phyloP scores from a whole-genome alignment of 805 yeast genomes.

The Novakomyces olei region DNA sequence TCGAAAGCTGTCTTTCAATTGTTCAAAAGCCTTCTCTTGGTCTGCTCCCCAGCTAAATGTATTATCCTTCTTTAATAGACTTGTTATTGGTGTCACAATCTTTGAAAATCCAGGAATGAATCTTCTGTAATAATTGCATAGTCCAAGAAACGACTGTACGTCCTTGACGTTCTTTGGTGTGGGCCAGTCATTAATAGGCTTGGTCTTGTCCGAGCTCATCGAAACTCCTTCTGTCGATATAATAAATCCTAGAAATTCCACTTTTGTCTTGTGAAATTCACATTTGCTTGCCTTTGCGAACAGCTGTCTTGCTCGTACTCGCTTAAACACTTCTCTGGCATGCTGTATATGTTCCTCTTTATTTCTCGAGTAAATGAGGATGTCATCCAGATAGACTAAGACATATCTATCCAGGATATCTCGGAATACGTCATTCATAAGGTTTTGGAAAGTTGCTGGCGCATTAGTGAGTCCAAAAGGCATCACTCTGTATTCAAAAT shows the following conservation, averaged over 20 bases:
- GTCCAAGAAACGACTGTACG: constrained; percentile 5
- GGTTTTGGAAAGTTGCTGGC: constrained; percentile 12
- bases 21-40: no score
- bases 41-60: constrained; percentile 3
- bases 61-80: neutral
- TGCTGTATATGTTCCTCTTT: constrained; percentile 4
- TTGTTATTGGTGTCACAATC: constrained; percentile 2
- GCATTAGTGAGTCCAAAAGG: constrained; percentile 14
- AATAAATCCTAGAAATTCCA: constrained; percentile 6
- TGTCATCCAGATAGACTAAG: constrained; percentile 11
- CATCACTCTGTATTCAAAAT: constrained; percentile 12
- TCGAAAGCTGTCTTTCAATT: neutral
- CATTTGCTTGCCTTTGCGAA: constrained; percentile 7
- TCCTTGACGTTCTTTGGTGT: constrained; percentile 5
- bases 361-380: constrained; percentile 6
- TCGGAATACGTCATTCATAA: constrained; percentile 5
- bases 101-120: constrained; percentile 3
- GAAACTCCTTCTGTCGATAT: constrained; percentile 4
- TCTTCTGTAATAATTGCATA: constrained; percentile 4
- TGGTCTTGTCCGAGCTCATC: constrained; percentile 1
- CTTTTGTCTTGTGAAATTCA: constrained; percentile 4
- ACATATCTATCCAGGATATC: constrained; percentile 5
- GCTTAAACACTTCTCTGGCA: neutral
- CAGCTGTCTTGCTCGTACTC: constrained; percentile 3
- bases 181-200: constrained; percentile 6